These are phyloP conservation scores for Sarocladiaceae sp. DNA, from an alignment of 2,329 filamentous ascomycete species.

Conservation along the genomic window DNA sequence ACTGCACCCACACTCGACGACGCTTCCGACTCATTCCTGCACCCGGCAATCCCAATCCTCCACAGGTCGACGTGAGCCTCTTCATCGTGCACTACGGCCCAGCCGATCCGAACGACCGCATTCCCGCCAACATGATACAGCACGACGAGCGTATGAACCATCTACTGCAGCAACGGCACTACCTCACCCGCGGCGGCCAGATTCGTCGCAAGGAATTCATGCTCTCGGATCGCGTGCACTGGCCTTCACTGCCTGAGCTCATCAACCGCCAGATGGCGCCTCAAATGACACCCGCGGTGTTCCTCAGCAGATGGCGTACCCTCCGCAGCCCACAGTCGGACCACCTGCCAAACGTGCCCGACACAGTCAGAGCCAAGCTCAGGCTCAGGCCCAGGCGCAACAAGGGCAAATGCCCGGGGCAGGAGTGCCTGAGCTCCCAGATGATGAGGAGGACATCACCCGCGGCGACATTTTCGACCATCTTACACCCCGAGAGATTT, in stretches of 20 bases:
- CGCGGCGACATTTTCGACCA: conserved; percentile 87
- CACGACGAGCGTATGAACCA: conserved; percentile 57
- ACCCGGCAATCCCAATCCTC: conserved; percentile 64
- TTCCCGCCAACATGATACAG: conserved; percentile 65
- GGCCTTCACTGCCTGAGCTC: conserved; percentile 73
- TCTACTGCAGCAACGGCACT: conserved; percentile 58
- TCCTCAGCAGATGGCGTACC: conserved; percentile 60
- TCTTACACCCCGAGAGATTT: conserved; percentile 85
- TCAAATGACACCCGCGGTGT: conserved; percentile 42
- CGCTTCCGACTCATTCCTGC: conserved; percentile 80
- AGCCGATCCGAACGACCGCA: conserved; percentile 67
- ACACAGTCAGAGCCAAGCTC: conserved; percentile 25
- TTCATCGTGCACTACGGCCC: conserved; percentile 91
- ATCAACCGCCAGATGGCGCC: conserved; percentile 42
- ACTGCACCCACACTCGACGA: conserved; percentile 73
- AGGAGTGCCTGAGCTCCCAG: conserved; percentile 45
- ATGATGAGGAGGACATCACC: conserved; percentile 87
- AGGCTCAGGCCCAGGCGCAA: conserved; percentile 24
- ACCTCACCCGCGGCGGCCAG: conserved; percentile 70
- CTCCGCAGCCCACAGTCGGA: conserved; percentile 44
- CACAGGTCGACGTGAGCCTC: conserved; percentile 72
- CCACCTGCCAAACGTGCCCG: conserved; percentile 53
- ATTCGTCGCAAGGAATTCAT: conserved; percentile 91
- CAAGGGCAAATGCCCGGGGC: conserved; percentile 16
- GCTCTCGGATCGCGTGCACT: conserved; percentile 82